Evolutionary conservation across 129 eudicot species (phyloP).

Genomic region (Saposhnikovia divaricata): DNA sequence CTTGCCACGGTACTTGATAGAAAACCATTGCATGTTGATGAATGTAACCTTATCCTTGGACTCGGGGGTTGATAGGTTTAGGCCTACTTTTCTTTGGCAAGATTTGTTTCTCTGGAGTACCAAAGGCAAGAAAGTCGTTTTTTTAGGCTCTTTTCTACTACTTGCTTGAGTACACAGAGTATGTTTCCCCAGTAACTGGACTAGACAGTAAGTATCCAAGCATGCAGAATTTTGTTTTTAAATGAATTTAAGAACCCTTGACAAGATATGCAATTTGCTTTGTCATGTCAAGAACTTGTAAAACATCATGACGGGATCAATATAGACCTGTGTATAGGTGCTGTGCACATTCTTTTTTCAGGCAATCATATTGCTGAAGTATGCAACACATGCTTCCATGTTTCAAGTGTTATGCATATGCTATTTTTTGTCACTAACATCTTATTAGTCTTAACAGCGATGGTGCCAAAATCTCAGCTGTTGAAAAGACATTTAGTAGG

Average conservation of each 20-base stretch:
- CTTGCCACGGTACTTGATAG: not conserved
- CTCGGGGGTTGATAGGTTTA: not conserved
- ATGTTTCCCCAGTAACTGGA: not conserved
- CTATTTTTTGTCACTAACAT: not conserved
- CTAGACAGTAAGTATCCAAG: not conserved
- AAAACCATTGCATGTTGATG: not conserved
- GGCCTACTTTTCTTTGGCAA: not conserved
- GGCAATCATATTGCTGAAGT: not conserved
- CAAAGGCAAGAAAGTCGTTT: not conserved
- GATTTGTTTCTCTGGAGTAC: not conserved
- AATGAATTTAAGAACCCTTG: not conserved
- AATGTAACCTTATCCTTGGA: not conserved
- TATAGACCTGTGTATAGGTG: not conserved
- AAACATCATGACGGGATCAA: not conserved
- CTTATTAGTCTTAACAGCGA: constrained; percentile 19
- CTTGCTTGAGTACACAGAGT: not conserved
- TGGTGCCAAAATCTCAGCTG: constrained; percentile 13
- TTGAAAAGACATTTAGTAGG: constrained; percentile 26
- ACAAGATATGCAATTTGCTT: not conserved
- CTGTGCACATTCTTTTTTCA: not conserved
- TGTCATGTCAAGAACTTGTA: constrained; percentile 2
- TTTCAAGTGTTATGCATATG: not conserved
- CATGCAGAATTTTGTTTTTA: not conserved
- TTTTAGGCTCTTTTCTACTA: not conserved
- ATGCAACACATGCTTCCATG: not conserved